Percentiles rank a stretch among this genome's conserved stretches.
Conservation (phyloP, 768 basidiomycete species). For the Amanita jacksonii region DNA sequence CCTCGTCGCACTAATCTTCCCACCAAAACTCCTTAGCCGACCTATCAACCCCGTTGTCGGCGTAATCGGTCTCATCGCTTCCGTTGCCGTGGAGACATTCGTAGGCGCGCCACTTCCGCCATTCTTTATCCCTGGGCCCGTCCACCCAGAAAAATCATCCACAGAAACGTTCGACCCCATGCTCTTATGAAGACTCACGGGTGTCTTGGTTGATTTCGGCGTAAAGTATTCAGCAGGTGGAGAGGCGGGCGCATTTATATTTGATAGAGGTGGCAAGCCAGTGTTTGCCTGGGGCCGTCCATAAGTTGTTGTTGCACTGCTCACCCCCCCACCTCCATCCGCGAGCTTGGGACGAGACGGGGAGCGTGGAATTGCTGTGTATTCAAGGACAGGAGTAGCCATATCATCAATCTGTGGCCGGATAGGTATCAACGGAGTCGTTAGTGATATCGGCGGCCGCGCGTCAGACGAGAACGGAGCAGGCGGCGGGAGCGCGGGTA, state of each 20-base stretch:
- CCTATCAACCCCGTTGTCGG: conserved; percentile 67
- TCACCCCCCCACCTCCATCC: too few species aligned
- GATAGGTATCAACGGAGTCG: conserved; percentile 50
- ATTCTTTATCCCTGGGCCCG: conserved; percentile 24
- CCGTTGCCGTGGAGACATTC: conserved; percentile 5
- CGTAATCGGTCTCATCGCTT: conserved; percentile 1
- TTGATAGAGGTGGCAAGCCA: too few species aligned
- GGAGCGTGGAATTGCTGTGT: neutral
- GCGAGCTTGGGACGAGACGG: too few species aligned
- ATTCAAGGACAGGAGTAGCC: neutral
- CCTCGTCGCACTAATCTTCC: conserved; percentile 37
- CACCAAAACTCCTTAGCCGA: conserved; percentile 58
- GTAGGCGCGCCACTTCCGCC: conserved; percentile 7
- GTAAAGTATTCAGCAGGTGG: neutral
- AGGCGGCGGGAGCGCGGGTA: conserved; percentile 51
- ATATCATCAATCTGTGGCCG: neutral
- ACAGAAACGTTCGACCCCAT: conserved; percentile 16
- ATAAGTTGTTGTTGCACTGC: too few species aligned
- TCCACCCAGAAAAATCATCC: conserved; percentile 45
- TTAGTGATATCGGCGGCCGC: conserved; percentile 39
- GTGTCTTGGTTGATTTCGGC: neutral
- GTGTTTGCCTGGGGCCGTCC: too few species aligned
- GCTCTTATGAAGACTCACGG: too few species aligned
- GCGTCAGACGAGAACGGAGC: conserved; percentile 26
- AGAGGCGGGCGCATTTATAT: too few species aligned